Base-by-base conservation (phyloP, 352 stramenopile species). In the Aphanomyces astaci region DNA sequence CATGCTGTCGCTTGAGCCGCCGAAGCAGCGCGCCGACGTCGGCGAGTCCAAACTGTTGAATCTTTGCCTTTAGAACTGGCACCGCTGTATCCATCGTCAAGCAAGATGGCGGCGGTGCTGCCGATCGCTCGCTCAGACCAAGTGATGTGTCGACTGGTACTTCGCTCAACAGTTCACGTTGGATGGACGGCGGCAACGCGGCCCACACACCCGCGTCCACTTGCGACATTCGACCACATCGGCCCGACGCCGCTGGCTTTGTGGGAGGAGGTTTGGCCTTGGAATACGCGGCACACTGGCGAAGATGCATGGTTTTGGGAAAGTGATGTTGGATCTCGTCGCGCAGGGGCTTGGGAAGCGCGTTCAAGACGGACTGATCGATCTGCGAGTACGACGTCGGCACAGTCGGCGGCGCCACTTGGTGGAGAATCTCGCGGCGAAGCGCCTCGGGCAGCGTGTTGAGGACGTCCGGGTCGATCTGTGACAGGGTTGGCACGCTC, bases 351-450 rank as follows among this genome's bases (percentile, higher is more conserved):
- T 88, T 77, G 3, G 86, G 86, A 4, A 94, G 72, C 19, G 82
- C 78, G 36, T 90, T 62, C 49, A 92, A 91, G 5, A 94, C 82
- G 45, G 89, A 78, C 3, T 77, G 76, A 55, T 94, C 86, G 2
- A 94, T 78, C 76, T 93, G 86, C 3, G 86, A 94, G 68, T 40
- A 64, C 30, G 22, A 62, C 4, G 22, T 79, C 66, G 56, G 83
- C 17, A 81, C 71, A 25, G 79, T 80, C 68, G 66, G 46, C 72
- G 59, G 48, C 63, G 17, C 68, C 62, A 72, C 75, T 76, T 40
- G 64, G 76, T 64, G 67, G 45, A 94, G 46, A 25, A 94, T 81
- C 63, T 94, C 85, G 51, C 74, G 72, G 54, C 75, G 79, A 43
- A 94, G 72, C 10, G 63, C 71, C 24, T 72, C 49, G 9, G 84